Base-by-base conservation (phyloP, 305 asterid species). In the Plantago coronopus region DNA sequence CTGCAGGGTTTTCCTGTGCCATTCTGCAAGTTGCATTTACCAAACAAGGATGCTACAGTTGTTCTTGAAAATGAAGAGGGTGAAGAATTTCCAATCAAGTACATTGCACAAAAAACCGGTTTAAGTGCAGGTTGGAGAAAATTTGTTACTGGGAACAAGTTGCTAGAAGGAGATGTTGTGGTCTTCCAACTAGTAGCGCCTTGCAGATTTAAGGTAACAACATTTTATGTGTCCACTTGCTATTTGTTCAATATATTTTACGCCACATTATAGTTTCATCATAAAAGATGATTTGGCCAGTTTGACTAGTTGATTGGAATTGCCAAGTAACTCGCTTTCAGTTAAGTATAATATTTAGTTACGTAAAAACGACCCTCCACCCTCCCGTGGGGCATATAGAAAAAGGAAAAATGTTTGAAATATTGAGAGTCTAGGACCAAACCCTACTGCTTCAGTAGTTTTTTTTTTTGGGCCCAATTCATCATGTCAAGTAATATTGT, bases 121-220 rank as follows among this genome's bases (percentile, higher is more conserved):
- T 81, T 91, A 40, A 91, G 98, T 74, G 98, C 97, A 17, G 98
- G 98, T 46, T 91, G 98, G 98, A 83, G 98, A 67, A 88, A 83
- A 75, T 91, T 84, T 72, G 95, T 81, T 62, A 69, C 82, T 69
- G 95, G 89, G 50, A 91, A 78, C 77, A 88, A 83, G 64, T 74
- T 88, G 76, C 76, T 91, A 15, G 95, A 86, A 76, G 98, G 98
- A 63, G 98, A 91, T 61, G 95, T 86, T 73, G 69, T 91, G 66
- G 72, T 85, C 73, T 91, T 83, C 78, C 97, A 86, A 66, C 77
- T 88, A 59, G 54, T 69, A 42, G 82, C 27, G 21, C 83, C 95
- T 55, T 78, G 81, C 83, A 78, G 73, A 65, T 79, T 91, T 73
- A 88, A 91, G 98, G 98, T 91, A 74, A 79, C 45, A 61, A 21